These are phyloP conservation scores for Nakazawaea wickerhamii DNA, from an alignment of 805 yeast genomes.

Conservation along the genomic window DNA sequence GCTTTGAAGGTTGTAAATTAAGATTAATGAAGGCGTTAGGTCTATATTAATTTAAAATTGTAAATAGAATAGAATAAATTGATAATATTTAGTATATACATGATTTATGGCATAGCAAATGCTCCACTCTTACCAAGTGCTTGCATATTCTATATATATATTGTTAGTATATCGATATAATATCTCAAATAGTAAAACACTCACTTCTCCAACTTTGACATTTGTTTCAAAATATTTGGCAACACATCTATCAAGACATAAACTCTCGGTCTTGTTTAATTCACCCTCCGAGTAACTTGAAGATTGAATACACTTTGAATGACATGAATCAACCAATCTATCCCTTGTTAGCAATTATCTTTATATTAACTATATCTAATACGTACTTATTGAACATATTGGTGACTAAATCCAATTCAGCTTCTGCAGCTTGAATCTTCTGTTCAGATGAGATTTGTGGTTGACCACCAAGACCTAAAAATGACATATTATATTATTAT, in stretches of 20 bases:
- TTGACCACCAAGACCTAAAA: constrained; percentile 66
- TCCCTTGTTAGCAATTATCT: constrained; percentile 6
- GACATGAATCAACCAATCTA: constrained; percentile 79
- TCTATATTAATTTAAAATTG: constrained; percentile 20
- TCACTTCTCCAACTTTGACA: constrained; percentile 82
- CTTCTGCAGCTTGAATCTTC: constrained; percentile 87
- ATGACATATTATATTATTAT: constrained; percentile 43
- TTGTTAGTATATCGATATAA: constrained; percentile 4
- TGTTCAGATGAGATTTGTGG: constrained; percentile 72
- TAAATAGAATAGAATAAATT: constrained; percentile 18
- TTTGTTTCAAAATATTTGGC: constrained; percentile 92
- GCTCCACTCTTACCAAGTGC: constrained; percentile 30
- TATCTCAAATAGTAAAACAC: constrained; percentile 18
- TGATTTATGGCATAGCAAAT: constrained; percentile 18
- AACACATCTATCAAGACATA: constrained; percentile 94
- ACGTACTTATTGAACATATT: constrained; percentile 81
- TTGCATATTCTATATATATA: constrained; percentile 27
- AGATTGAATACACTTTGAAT: constrained; percentile 69
- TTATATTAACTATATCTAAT: too few species aligned
- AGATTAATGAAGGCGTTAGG: constrained; percentile 64
- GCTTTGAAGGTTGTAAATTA: constrained; percentile 73
- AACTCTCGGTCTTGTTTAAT: constrained; percentile 70
- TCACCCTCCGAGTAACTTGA: constrained; percentile 65
- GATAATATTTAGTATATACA: constrained; percentile 37
- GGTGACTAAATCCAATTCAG: constrained; percentile 94